A percentile compares a stretch with the other conserved stretches of the same genome.
Evolutionary conservation across 805 yeast genomes (phyloP).

Genomic region (Myxozyma lipomycoides): DNA sequence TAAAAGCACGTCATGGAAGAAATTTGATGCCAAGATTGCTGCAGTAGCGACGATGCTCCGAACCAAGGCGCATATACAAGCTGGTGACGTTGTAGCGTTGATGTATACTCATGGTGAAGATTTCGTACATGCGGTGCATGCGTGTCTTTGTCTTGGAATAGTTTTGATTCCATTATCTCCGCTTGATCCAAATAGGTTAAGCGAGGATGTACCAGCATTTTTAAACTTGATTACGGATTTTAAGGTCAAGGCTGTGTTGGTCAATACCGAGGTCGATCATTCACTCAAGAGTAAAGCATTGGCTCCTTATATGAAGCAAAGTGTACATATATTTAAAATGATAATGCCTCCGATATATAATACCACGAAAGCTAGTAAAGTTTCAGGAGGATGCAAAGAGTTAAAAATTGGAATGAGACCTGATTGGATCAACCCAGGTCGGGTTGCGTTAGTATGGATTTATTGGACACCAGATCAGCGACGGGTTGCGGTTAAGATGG

Average conservation of each 20-base stretch:
- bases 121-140: conserved; percentile 73
- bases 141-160: conserved; percentile 79
- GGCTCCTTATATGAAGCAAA: conserved; percentile 53
- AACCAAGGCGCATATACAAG: conserved; percentile 56
- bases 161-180: conserved; percentile 75
- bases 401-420: conserved; percentile 30
- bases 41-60: conserved; percentile 69
- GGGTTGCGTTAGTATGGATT: conserved; percentile 60
- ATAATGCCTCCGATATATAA: conserved; percentile 55
- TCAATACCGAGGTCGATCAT: conserved; percentile 71
- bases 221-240: conserved; percentile 64
- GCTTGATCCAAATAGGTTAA: conserved; percentile 58
- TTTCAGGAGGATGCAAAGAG: conserved; percentile 32
- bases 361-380: conserved; percentile 54
- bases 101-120: conserved; percentile 88
- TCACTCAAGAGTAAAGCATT: conserved; percentile 65
- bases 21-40: conserved; percentile 70
- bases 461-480: conserved; percentile 69
- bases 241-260: conserved; percentile 65
- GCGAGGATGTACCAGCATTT: conserved; percentile 70
- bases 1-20: conserved; percentile 69
- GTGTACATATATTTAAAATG: conserved; percentile 34
- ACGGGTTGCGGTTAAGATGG: conserved; percentile 52
- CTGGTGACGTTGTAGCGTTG: conserved; percentile 72
- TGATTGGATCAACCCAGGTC: conserved; percentile 38